Evolutionary conservation across 2,329 filamentous ascomycete species (phyloP).

Genomic region (Beauveria caledonica): DNA sequence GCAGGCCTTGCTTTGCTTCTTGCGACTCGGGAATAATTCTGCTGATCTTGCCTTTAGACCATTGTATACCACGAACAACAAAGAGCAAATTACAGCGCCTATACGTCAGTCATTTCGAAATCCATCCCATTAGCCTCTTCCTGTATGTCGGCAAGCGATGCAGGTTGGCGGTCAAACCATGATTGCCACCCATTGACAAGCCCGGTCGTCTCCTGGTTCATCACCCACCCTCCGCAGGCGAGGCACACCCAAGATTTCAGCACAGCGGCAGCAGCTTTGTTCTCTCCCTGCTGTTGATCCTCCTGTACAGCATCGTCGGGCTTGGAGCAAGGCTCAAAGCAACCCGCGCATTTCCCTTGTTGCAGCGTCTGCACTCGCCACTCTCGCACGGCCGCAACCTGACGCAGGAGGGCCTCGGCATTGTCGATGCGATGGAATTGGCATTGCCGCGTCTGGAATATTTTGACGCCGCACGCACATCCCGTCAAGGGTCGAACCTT

Average conservation of each 20-base stretch:
- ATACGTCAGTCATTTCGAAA: neutral
- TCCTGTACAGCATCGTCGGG: neutral
- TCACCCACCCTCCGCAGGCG: conserved; percentile 24
- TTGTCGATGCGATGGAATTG: conserved; percentile 25
- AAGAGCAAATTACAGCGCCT: neutral
- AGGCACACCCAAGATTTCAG: conserved; percentile 25
- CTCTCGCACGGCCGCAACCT: conserved; percentile 18
- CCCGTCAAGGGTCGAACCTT: conserved; percentile 23
- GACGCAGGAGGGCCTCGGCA: conserved; percentile 17
- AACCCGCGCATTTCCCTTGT: conserved; percentile 24
- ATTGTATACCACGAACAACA: neutral
- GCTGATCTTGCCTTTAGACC: no score
- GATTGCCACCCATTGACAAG: conserved; percentile 16
- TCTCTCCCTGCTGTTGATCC: neutral
- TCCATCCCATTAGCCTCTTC: neutral
- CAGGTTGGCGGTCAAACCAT: conserved; percentile 12
- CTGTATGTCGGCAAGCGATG: neutral
- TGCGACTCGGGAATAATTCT: no score
- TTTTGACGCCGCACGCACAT: conserved; percentile 29
- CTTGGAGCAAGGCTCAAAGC: conserved; percentile 14
- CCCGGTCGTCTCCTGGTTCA: conserved; percentile 17
- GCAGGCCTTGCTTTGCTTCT: no score
- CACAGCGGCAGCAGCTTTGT: neutral
- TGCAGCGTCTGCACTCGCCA: conserved; percentile 20
- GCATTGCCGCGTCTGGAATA: conserved; percentile 27